Conservation (phyloP, 768 basidiomycete genomes). For the Lactifluus hygrophoroides region DNA sequence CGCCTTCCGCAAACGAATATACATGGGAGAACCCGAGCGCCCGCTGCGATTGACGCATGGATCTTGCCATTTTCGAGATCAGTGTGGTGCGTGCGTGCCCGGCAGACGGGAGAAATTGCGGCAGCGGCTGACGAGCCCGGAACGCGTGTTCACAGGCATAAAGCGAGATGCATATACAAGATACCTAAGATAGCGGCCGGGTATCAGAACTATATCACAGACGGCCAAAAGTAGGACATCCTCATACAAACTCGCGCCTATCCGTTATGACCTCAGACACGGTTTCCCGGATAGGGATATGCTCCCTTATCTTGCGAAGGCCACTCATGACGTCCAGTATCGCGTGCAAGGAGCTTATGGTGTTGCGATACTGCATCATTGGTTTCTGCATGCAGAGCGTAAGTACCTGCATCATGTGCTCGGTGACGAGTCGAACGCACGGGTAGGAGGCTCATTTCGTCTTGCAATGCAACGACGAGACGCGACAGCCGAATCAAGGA, state of each 20-base stretch:
- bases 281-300: constrained; percentile 38
- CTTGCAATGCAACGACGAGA: constrained; percentile 35
- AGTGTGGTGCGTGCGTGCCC: constrained; percentile 33
- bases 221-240: background rate
- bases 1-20: constrained; percentile 38
- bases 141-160: constrained; percentile 44
- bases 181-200: constrained; percentile 27
- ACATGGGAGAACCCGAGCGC: constrained; percentile 31
- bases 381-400: constrained; percentile 32
- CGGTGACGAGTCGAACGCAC: constrained; percentile 25
- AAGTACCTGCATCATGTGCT: background rate
- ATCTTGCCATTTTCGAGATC: constrained; percentile 29
- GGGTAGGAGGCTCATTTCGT: constrained; percentile 41
- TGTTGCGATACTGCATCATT: constrained; percentile 35
- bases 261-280: constrained; percentile 32
- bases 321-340: constrained; percentile 38
- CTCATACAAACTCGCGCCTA: constrained; percentile 35
- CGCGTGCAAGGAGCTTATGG: constrained; percentile 32
- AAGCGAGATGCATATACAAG: constrained; percentile 38
- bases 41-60: constrained; percentile 26
- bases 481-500: constrained; percentile 32
- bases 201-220: background rate
- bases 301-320: constrained; percentile 39
- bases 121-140: constrained; percentile 37
- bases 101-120: constrained; percentile 42